A percentile compares a stretch with the other conserved stretches of the same genome.
These are phyloP conservation scores for Dipodascopsis tothii DNA, from an alignment of 805 yeast genomes.

Conservation along the genomic window DNA sequence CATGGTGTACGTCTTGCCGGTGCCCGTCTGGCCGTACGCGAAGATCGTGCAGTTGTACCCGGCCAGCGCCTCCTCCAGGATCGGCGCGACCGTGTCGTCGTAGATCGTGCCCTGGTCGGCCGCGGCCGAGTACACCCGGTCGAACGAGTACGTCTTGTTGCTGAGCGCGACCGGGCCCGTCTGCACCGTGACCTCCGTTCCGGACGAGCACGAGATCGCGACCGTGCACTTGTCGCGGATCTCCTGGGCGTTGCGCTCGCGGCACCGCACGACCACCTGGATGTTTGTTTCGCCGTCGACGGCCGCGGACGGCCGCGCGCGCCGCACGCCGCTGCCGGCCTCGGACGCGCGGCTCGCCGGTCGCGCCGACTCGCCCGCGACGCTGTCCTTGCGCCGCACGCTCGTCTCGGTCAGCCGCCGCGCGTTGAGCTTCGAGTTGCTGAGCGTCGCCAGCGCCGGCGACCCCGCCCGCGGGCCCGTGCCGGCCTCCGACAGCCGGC, in stretches of 20 bases:
- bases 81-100: slow-evolving; percentile 56
- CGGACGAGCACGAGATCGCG: slow-evolving; percentile 46
- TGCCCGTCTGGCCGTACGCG: slow-evolving; percentile 74
- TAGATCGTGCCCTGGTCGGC: slow-evolving; percentile 65
- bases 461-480: slow-evolving; percentile 4
- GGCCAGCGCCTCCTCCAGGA: slow-evolving; percentile 57
- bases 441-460: slow-evolving; percentile 1
- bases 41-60: slow-evolving; percentile 75
- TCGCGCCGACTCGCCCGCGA: slow-evolving; percentile 4
- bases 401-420: neutral
- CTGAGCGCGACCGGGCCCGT: slow-evolving; percentile 33
- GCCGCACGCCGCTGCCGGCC: neutral
- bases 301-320: slow-evolving; percentile 4
- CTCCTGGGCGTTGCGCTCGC: slow-evolving; percentile 55
- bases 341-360: slow-evolving; percentile 7
- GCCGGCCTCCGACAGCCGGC: slow-evolving; percentile 14
- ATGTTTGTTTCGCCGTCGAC: slow-evolving; percentile 39
- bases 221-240: slow-evolving; percentile 51
- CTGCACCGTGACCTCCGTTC: slow-evolving; percentile 44
- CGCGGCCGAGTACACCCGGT: slow-evolving; percentile 74
- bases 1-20: slow-evolving; percentile 55
- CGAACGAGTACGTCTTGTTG: slow-evolving; percentile 59
- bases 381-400: slow-evolving; percentile 4
- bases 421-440: slow-evolving; percentile 2
- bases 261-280: slow-evolving; percentile 55